Evolutionary conservation across 352 stramenopile genomes (phyloP).

Genomic region (Pythium sp.): DNA sequence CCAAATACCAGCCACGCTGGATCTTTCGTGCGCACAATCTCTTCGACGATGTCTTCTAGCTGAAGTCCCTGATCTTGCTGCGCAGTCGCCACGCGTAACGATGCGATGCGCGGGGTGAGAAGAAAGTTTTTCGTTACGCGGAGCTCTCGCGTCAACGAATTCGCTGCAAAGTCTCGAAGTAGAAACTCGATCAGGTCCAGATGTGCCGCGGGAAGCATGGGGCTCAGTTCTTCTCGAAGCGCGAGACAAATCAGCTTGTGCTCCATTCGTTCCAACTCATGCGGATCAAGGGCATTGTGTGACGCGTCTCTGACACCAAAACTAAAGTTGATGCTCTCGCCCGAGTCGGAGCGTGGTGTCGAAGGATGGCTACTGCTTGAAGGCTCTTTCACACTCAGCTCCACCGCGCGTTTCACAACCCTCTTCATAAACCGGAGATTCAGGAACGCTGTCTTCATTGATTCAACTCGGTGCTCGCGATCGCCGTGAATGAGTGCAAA

Average conservation of each 20-base stretch:
- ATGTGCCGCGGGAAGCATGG: conserved; percentile 19
- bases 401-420: conserved; percentile 24
- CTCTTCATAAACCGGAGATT: conserved; percentile 20
- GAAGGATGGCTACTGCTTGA: background rate
- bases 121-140: conserved; percentile 23
- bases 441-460: conserved; percentile 1
- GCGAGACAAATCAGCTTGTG: conserved; percentile 36
- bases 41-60: conserved; percentile 36
- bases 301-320: background rate
- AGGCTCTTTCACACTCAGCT: conserved; percentile 21
- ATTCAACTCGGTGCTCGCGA: background rate
- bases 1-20: conserved; percentile 31
- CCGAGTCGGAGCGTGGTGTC: background rate
- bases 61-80: background rate
- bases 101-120: background rate
- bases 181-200: conserved; percentile 40
- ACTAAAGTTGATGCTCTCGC: background rate
- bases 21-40: conserved; percentile 20
- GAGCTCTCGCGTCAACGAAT: conserved; percentile 23
- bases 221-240: conserved; percentile 31
- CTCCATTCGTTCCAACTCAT: conserved; percentile 36
- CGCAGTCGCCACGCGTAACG: background rate
- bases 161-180: conserved; percentile 37
- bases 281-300: conserved; percentile 6
- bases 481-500: conserved; percentile 20